Conservation (phyloP, 306 rosid genomes). For the Arachis hypogaea region DNA sequence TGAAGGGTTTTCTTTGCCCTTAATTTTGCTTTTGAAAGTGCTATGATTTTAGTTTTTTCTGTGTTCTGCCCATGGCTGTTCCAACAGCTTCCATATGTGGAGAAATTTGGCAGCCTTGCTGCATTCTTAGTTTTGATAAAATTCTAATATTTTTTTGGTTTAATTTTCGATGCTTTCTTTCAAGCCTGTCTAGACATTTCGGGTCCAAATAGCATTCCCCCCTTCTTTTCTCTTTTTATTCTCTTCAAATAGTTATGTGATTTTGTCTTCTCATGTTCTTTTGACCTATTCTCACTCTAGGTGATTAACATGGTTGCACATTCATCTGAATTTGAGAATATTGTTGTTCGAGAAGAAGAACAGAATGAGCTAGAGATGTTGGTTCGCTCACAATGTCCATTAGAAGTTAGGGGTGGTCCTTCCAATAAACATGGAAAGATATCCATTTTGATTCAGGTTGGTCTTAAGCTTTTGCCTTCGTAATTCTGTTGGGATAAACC, state of each 20-base stretch:
- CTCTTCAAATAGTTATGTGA: background rate
- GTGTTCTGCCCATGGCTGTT: constrained; percentile 22
- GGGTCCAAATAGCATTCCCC: background rate
- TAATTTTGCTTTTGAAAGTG: background rate
- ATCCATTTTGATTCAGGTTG: constrained; percentile 92
- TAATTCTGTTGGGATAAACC: constrained; percentile 16
- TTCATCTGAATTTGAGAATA: constrained; percentile 95
- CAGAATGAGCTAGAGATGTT: constrained; percentile 90
- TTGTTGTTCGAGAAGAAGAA: constrained; percentile 97
- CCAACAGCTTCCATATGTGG: constrained; percentile 1
- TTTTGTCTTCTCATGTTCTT: constrained; percentile 23
- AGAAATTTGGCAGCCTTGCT: constrained; percentile 24
- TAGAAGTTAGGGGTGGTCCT: constrained; percentile 94
- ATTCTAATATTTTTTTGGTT: background rate
- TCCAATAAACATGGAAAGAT: constrained; percentile 95
- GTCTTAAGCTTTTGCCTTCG: constrained; percentile 32
- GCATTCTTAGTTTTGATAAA: constrained; percentile 7
- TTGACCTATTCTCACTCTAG: constrained; percentile 49
- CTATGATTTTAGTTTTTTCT: background rate
- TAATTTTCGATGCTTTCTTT: background rate
- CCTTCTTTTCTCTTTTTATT: background rate
- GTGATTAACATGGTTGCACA: constrained; percentile 93
- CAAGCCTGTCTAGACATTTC: constrained; percentile 12
- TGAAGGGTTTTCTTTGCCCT: constrained; percentile 1
- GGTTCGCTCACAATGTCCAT: constrained; percentile 75